Base-by-base conservation (phyloP, 148 eudicot species). In the Rhododendron kiyosumense region DNA sequence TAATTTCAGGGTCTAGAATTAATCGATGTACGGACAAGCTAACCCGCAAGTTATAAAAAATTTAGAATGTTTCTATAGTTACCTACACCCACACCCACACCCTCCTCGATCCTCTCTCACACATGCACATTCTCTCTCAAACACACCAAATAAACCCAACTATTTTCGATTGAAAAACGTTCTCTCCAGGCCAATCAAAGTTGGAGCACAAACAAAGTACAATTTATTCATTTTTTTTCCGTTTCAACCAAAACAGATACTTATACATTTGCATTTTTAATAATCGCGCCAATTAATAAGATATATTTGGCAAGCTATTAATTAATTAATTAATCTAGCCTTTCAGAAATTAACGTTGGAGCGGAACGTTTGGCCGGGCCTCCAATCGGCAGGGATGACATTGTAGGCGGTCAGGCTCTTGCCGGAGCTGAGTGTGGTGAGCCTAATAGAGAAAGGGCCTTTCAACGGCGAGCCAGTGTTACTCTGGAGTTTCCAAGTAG, bases 351-450 rank as follows among this genome's bases (percentile, higher is more conserved):
- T 93, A 89, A 93, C 93, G 10, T 24, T n/a, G 24, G 98, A 93
- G 9, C 89, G 80, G 48, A 93, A 96, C n/a, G 88, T 86, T 38
- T 88, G 85, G 4, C 96, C 94, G 18, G 98, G 91, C 57, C 83
- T 69, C 92, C 94, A 94, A 7, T 87, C 89, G 0, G 65, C 86
- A 0, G 98, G 95, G 45, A 94, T 94, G 41, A 93, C 96, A 61
- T 90, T 86, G 30, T 85, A 71, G 5, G 95, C 85, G 0, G 89
- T 89, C 0, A 96, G 4, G 1, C 86, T 86, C n/a, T 87, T 49
- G 4, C 90, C 90, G 1, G 92, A 86, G 76, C 12, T 28, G 1
- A 88, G 61, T 11, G 90, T 90, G 18, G 91, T 92, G 32, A 96
- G 84, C 80, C 88, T 81, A n/a, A 93, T 46, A 3, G 98, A 93